Base-by-base conservation (phyloP, 495 filamentous ascomycete species). In the Penicillium riverlandense region DNA sequence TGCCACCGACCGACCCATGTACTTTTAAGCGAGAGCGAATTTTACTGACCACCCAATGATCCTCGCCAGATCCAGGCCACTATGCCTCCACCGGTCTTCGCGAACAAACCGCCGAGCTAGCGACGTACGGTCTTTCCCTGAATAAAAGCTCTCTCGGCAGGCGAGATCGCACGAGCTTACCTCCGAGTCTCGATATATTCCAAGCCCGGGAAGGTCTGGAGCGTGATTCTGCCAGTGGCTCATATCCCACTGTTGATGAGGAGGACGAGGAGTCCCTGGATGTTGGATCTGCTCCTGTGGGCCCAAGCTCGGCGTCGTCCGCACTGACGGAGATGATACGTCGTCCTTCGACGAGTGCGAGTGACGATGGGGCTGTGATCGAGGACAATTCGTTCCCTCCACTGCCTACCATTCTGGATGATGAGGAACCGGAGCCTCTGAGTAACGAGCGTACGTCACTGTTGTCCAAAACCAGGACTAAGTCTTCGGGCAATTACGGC, bases 41-140 rank as follows among this genome's bases (percentile, higher is more conserved):
- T 46, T 53, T 58, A 51, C 60, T 72, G 52, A 70, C 47, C 41
- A 45, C 37, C 44, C 13, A 40, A 44, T 71, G 3, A 3, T 67
- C 62, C 30, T 31, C 39, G 40, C 64, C 74, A 68, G 86, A 94
- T 54, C 79, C 75, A 49, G 76, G 79, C 7, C 80, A 85, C 43
- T 85, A 86, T 64, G 80, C 85, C 22, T 78, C 77, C 15, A 76
- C 80, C 35, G 85, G 79, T 45, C 85, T 98, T 10, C 83, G 92
- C 42, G 86, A 95, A 59, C 83, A 95, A 56, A 95, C 92, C 2
- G 89, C 89, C 29, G 88, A 95, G 59, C 77, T 98, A 30, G 91
- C 92, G 16, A 87, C 78, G 6, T 86, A 86, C 50, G 85, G 85
- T n/a, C 72, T 96, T 29, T 87, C 85, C 56, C 35, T 60, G 29